phyloP scores from a whole-genome alignment of 2,329 filamentous ascomycete genomes.

The Chaetothyriales sp. region DNA sequence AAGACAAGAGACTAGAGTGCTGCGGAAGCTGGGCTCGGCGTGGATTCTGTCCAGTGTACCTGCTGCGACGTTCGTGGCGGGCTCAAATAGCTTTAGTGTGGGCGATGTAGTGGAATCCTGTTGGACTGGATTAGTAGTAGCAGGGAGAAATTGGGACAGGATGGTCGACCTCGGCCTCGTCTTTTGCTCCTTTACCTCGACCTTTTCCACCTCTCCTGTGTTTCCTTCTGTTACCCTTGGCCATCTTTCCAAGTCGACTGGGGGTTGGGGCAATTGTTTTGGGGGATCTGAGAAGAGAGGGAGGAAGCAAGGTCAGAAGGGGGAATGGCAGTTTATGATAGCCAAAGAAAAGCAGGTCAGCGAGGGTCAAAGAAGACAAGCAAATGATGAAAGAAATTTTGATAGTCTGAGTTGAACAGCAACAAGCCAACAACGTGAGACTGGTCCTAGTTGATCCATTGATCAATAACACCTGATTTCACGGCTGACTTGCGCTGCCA shows the following conservation, averaged over 20 bases:
- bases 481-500: too few relatives aligned
- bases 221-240: background rate
- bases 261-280: background rate
- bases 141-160: background rate
- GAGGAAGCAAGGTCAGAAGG: background rate
- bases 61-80: background rate
- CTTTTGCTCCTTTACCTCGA: background rate
- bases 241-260: background rate
- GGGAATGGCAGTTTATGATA: background rate
- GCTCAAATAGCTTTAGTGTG: background rate
- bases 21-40: background rate
- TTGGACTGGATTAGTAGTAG: background rate
- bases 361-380: background rate
- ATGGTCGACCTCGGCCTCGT: conserved; percentile 1
- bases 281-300: too few relatives aligned
- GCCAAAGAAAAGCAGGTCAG: background rate
- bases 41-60: background rate
- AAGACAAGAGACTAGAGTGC: background rate
- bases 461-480: too few relatives aligned
- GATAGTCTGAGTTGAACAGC: background rate
- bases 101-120: background rate
- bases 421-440: background rate
- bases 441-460: too few relatives aligned
- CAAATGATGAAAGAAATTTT: background rate
- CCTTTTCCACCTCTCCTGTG: background rate